These are phyloP conservation scores for Pyracantha coccinea DNA, from an alignment of 331 rosid genomes.

Conservation along the genomic window DNA sequence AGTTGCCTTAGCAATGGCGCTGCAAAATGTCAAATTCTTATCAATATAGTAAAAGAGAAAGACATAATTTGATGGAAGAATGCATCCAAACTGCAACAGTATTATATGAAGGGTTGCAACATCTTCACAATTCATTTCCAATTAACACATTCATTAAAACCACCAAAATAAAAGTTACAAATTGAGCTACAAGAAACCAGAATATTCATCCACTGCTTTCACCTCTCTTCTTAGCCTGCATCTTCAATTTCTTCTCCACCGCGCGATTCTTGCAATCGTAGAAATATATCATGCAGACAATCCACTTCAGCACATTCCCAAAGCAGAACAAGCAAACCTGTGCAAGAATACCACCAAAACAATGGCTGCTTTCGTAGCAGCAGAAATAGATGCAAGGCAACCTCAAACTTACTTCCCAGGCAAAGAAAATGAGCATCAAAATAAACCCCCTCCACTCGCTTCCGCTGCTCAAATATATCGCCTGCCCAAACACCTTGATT, in stretches of 20 bases:
- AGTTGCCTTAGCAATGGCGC: background rate
- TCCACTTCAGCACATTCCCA: constrained; percentile 49
- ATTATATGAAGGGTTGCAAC: background rate
- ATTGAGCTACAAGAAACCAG: background rate
- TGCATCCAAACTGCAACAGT: background rate
- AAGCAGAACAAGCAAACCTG: constrained; percentile 29
- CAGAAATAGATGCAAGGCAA: constrained; percentile 23
- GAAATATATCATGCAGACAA: constrained; percentile 43
- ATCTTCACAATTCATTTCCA: background rate
- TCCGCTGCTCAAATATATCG: constrained; percentile 32
- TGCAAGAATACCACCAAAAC: constrained; percentile 4
- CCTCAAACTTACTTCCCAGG: constrained; percentile 33
- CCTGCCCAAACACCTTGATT: constrained; percentile 27
- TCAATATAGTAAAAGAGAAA: too few relatives aligned
- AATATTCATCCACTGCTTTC: background rate
- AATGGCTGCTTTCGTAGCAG: constrained; percentile 28
- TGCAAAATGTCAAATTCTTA: background rate
- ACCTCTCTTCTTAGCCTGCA: constrained; percentile 13
- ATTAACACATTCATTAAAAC: background rate
- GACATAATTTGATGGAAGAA: background rate
- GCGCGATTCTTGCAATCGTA: constrained; percentile 43
- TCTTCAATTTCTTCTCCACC: constrained; percentile 36
- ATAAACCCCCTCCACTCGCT: constrained; percentile 23
- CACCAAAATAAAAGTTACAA: background rate
- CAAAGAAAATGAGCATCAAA: constrained; percentile 56